phyloP scores from a whole-genome alignment of 1,284 basidiomycete species.

The Papiliotrema laurentii region DNA sequence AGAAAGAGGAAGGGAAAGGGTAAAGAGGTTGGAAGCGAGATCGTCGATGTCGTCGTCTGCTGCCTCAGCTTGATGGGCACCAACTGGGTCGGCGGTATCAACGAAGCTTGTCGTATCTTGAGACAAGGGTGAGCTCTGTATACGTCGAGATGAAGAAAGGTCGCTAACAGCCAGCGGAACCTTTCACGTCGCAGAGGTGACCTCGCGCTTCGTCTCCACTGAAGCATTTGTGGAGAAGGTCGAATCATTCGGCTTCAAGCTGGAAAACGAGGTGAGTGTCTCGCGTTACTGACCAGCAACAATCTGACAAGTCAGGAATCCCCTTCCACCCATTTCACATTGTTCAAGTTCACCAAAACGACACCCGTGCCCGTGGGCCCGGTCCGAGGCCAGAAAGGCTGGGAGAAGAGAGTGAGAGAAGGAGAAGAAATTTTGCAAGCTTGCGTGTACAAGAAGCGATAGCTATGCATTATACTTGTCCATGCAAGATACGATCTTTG shows the following conservation, averaged over 20 bases:
- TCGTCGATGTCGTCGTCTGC: slow-evolving; percentile 89
- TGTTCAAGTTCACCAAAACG: slow-evolving; percentile 77
- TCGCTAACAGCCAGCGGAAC: slow-evolving; percentile 59
- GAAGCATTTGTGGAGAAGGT: slow-evolving; percentile 73
- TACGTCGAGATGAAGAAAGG: not conserved
- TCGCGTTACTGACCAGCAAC: slow-evolving; percentile 3
- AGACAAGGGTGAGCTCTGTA: slow-evolving; percentile 62
- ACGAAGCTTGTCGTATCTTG: slow-evolving; percentile 84
- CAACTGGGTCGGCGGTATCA: slow-evolving; percentile 87
- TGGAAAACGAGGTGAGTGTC: slow-evolving; percentile 64
- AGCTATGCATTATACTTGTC: slow-evolving; percentile 21
- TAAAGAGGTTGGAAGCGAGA: slow-evolving; percentile 43
- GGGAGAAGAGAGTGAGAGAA: slow-evolving; percentile 58
- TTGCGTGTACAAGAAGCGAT: slow-evolving; percentile 96
- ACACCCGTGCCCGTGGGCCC: slow-evolving; percentile 48
- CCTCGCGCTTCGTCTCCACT: slow-evolving; percentile 72
- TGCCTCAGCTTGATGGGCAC: slow-evolving; percentile 95
- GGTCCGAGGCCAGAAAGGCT: slow-evolving; percentile 56
- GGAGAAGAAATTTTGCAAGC: slow-evolving; percentile 71
- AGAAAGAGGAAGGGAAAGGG: slow-evolving; percentile 51
- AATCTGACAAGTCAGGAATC: slow-evolving; percentile 45
- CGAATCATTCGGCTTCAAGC: slow-evolving; percentile 70
- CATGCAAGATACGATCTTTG: too few species aligned
- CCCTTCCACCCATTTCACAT: slow-evolving; percentile 78
- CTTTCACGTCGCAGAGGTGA: slow-evolving; percentile 92